A percentile compares a stretch with the other conserved stretches of the same genome.
phyloP scores from a whole-genome alignment of 495 filamentous ascomycete species.

The Viridothelium virens region DNA sequence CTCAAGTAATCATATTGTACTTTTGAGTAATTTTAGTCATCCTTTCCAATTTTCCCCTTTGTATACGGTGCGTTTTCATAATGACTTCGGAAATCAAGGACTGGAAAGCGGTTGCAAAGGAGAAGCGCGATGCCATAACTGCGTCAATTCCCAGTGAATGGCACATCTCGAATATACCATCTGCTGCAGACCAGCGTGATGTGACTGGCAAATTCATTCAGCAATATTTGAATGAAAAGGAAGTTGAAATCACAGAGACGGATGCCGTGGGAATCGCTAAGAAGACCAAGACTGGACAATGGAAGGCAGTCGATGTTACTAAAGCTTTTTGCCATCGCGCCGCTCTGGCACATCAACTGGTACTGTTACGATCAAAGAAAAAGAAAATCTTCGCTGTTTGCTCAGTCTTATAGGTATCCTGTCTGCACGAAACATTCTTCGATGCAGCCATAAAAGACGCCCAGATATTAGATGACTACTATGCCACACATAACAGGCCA shows the following conservation, averaged over 20 bases:
- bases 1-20: too few relatives aligned
- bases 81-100: slow-evolving; percentile 4
- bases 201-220: slow-evolving; percentile 55
- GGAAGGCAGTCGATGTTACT: slow-evolving; percentile 37
- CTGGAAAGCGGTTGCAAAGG: slow-evolving; percentile 43
- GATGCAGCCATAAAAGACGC: slow-evolving; percentile 32
- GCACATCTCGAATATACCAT: slow-evolving; percentile 44
- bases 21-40: background rate
- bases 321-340: slow-evolving; percentile 38
- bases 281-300: slow-evolving; percentile 29
- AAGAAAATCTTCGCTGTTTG: background rate
- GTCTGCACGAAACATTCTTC: slow-evolving; percentile 38
- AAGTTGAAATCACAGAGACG: slow-evolving; percentile 44
- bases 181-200: slow-evolving; percentile 47
- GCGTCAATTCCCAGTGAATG: slow-evolving; percentile 52
- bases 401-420: slow-evolving; percentile 20
- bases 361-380: slow-evolving; percentile 16
- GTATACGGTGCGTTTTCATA: background rate
- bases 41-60: background rate
- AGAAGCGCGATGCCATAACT: slow-evolving; percentile 48
- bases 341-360: slow-evolving; percentile 42
- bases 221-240: slow-evolving; percentile 46
- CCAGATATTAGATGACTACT: slow-evolving; percentile 31
- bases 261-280: slow-evolving; percentile 35
- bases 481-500: slow-evolving; percentile 28